Evolutionary conservation across 2,329 filamentous ascomycete species (phyloP).

Genomic region (Emmonsiellopsis sp.): DNA sequence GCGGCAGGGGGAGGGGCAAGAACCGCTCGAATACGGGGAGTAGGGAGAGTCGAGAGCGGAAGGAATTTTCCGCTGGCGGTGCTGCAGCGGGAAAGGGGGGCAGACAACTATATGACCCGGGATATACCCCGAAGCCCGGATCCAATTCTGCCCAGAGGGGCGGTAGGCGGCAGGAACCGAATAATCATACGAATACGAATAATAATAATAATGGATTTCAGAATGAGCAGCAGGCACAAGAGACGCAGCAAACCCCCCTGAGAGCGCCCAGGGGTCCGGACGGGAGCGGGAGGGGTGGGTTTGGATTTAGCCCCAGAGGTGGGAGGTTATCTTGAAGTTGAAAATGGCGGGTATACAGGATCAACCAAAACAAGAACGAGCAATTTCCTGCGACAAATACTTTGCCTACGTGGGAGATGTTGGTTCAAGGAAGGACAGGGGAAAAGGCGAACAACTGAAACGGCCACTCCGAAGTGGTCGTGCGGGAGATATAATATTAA

Average conservation of each 20-base stretch:
- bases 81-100: slow-evolving; percentile 26
- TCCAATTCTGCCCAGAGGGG: slow-evolving; percentile 33
- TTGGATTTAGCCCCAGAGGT: slow-evolving; percentile 63
- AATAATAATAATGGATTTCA: background rate
- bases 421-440: too few species aligned
- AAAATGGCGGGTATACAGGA: too few species aligned
- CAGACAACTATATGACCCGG: slow-evolving; percentile 68
- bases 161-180: slow-evolving; percentile 20
- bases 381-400: too few species aligned
- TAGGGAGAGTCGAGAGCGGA: slow-evolving; percentile 31
- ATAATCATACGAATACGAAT: background rate
- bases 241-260: slow-evolving; percentile 50
- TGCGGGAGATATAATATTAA: too few species aligned
- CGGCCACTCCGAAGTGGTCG: too few species aligned
- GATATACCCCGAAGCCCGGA: slow-evolving; percentile 57
- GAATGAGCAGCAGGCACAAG: background rate
- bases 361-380: too few species aligned
- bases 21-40: slow-evolving; percentile 21
- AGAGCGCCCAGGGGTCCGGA: slow-evolving; percentile 72
- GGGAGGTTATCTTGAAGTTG: slow-evolving; percentile 26
- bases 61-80: slow-evolving; percentile 17
- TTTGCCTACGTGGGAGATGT: too few species aligned
- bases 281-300: slow-evolving; percentile 64
- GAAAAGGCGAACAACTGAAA: too few species aligned
- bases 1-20: slow-evolving; percentile 41